phyloP scores from a whole-genome alignment of 192 early-diverging fungal genomes.

The Helicostylum pulchrum region DNA sequence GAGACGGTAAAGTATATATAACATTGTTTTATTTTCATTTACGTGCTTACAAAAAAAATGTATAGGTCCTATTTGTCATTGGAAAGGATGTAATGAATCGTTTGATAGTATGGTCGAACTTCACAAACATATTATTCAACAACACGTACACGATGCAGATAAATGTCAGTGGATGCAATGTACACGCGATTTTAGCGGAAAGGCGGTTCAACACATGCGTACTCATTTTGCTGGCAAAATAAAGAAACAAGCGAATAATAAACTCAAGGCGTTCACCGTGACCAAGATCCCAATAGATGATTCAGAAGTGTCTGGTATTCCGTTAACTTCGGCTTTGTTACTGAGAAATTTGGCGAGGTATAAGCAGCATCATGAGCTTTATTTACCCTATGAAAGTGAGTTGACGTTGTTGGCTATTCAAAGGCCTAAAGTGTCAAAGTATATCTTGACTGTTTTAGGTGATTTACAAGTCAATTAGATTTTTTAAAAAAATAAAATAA shows the following conservation, averaged over 20 bases:
- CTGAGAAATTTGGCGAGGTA: conserved; percentile 48
- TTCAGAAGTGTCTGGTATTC: conserved; percentile 50
- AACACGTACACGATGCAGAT: conserved; percentile 35
- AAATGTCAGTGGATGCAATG: conserved; percentile 55
- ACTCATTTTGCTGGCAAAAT: conserved; percentile 49
- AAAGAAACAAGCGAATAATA: conserved; percentile 22
- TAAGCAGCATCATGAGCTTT: conserved; percentile 42
- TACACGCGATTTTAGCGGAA: background rate
- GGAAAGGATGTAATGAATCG: conserved; percentile 41
- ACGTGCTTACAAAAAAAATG: too few relatives aligned
- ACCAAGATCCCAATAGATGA: conserved; percentile 33
- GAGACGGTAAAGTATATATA: conserved; percentile 8
- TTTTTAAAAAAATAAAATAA: background rate
- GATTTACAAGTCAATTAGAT: conserved; percentile 31
- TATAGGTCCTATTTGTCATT: conserved; percentile 38
- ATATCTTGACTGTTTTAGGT: conserved; percentile 43
- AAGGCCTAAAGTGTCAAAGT: conserved; percentile 46
- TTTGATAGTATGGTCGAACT: conserved; percentile 40
- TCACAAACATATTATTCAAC: conserved; percentile 44
- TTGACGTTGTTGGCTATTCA: conserved; percentile 45
- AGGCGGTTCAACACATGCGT: conserved; percentile 45
- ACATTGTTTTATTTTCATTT: background rate
- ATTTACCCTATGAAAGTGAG: conserved; percentile 51
- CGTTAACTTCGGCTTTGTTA: conserved; percentile 54
- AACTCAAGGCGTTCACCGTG: conserved; percentile 20